Conservation (phyloP, 805 yeast species). For the Candida quercuum region DNA sequence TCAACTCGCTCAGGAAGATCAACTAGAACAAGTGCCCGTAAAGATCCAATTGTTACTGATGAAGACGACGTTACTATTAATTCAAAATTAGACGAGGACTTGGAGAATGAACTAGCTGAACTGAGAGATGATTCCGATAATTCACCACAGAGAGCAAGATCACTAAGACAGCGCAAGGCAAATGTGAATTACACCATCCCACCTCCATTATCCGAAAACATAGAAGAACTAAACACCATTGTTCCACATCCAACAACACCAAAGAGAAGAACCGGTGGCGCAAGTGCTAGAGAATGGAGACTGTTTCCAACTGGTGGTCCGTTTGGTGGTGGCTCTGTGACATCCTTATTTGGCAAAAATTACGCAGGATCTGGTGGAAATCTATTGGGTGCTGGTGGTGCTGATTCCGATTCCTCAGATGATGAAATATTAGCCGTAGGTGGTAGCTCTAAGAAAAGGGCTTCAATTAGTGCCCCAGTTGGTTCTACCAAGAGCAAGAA, state of each 20-base stretch:
- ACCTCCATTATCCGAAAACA: conserved; percentile 57
- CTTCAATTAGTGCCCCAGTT: conserved; percentile 27
- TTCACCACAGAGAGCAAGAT: conserved; percentile 38
- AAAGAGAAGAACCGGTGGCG: conserved; percentile 32
- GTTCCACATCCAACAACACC: conserved; percentile 18
- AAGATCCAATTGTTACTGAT: conserved; percentile 4
- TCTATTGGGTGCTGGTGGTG: conserved; percentile 20
- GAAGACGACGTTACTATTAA: conserved; percentile 17
- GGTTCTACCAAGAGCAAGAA: conserved; percentile 25
- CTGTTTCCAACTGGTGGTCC: conserved; percentile 95
- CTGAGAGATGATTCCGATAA: conserved; percentile 13
- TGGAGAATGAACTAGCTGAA: conserved; percentile 54
- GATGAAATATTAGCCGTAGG: conserved; percentile 50
- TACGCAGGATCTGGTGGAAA: conserved; percentile 33
- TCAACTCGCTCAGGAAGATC: conserved; percentile 9
- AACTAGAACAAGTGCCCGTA: conserved; percentile 7
- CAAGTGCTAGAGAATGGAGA: conserved; percentile 52
- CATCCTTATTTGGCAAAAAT: conserved; percentile 72
- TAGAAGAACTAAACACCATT: conserved; percentile 18
- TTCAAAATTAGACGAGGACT: conserved; percentile 20
- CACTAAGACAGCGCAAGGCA: conserved; percentile 61
- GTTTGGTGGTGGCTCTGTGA: conserved; percentile 93
- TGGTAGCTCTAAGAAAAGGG: conserved; percentile 30
- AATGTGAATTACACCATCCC: conserved; percentile 78
- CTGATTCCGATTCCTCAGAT: conserved; percentile 59